Evolutionary conservation across 2,329 filamentous ascomycete species (phyloP), one percentile per base, ranked within the genome.

Genomic region (Phialophora verrucosa): DNA sequence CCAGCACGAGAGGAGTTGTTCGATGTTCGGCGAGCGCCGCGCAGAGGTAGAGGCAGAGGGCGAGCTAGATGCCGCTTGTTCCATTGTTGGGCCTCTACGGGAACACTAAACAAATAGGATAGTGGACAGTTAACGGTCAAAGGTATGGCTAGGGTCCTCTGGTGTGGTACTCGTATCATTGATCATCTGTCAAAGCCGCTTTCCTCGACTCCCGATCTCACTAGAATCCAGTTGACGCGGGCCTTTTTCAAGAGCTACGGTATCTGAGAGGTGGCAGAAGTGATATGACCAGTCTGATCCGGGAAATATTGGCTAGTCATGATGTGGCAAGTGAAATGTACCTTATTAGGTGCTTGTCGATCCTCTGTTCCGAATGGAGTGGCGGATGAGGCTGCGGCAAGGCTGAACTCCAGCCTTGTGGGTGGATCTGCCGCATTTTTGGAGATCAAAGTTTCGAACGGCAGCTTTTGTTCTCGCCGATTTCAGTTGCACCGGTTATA

Each of bases 1-100:
- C 73, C 74, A 76, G n/a, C 69, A 59, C 25, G 68, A 68, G 27
- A 76, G 56, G 44, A 76, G 44, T 32, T 70, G 63, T 57, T 73
- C 67, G 17, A 76, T 63, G 31, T 29, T 64, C 12, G 67, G 66
- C 7, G 59, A 50, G 7, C 42, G 53, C 14, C 4, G n/a, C 4
- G 38, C 4, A 17, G 38, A 2, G 38, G 38, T 4, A 42, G 38
- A 17, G 5, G 14, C 31, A 10, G 31, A 27, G 29, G 29, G 1
- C 7, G 7, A 35, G 10, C 10, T 7, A n/a, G 38, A 44, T 20
- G 38, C 2, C 17, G 17, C 5, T 44, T 27, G 20, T 12, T 51
- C 49, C 49, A 51, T 51, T n/a, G 17, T n/a, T n/a, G 17, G 17
- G 38, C 3, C 17, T 44, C 17, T 1, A 2, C 14, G 6, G 17